Conservation (phyloP, 139 green algal genomes). For the Coelastrella sp. region DNA sequence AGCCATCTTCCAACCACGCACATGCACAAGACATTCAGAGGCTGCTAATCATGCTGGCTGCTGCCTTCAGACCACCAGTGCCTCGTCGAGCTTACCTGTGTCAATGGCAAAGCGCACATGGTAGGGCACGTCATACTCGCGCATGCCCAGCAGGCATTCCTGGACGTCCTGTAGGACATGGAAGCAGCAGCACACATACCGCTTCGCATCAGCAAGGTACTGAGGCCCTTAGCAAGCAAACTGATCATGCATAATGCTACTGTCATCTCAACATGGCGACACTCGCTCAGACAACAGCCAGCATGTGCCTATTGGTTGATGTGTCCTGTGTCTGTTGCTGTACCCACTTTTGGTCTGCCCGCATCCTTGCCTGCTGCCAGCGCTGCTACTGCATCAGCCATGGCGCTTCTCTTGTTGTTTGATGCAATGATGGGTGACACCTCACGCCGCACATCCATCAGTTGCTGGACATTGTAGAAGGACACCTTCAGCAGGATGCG, state of each 20-base stretch:
- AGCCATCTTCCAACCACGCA: too few relatives aligned
- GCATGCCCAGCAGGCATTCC: conserved; percentile 88
- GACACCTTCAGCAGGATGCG: conserved; percentile 89
- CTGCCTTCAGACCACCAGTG: not conserved
- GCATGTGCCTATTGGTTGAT: too few relatives aligned
- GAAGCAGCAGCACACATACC: too few relatives aligned
- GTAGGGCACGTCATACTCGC: conserved; percentile 98
- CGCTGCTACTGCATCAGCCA: conserved; percentile 32
- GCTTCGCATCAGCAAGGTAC: too few relatives aligned
- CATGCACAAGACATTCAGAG: too few relatives aligned
- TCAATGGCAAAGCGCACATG: conserved; percentile 97
- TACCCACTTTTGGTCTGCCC: too few relatives aligned
- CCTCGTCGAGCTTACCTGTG: conserved; percentile 62
- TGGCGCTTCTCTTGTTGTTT: conserved; percentile 29
- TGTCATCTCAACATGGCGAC: too few relatives aligned
- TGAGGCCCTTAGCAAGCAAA: too few relatives aligned
- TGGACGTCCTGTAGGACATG: conserved; percentile 78
- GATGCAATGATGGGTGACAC: conserved; percentile 77
- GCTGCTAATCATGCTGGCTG: not conserved
- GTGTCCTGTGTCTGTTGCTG: not conserved
- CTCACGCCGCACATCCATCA: conserved; percentile 89
- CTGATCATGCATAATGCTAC: not conserved
- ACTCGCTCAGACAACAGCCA: too few relatives aligned
- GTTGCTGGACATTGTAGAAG: conserved; percentile 88
- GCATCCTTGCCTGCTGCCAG: not conserved